Evolutionary conservation across 2,329 filamentous ascomycete genomes (phyloP), one percentile per base, ranked within the genome.

Genomic region (Talaromyces piceae): DNA sequence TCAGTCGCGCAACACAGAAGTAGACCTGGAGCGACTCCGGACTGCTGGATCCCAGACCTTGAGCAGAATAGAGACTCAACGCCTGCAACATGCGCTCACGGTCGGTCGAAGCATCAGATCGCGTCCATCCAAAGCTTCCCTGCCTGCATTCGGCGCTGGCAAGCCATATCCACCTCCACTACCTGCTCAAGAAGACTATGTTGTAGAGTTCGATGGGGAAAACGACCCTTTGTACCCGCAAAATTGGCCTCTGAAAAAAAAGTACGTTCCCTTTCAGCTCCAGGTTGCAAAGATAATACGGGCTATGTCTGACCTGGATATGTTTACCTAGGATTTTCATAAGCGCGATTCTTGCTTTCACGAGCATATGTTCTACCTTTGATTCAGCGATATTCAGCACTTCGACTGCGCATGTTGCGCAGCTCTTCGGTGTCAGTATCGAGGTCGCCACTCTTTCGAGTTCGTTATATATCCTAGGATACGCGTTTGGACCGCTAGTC

Each of bases 181-280:
- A 16, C 78, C 78, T 4, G 75, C 73, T 11, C 69, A 71, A 53
- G 78, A 82, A 59, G 77, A 81, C 53, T 83, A 82, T 61, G 78
- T 81, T 1, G 78, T 81, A 5, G 79, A 89, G 67, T 95, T 94
- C 62, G 84, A 91, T 59, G 89, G 88, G 0, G 84, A 82, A 1
- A 78, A 90, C 57, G 90, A 95, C 61, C 89, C 88, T 1, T 63
- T 91, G 54, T 88, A 95, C 68, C 85, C 88, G 1, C 87, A 91
- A 71, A 95, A 95, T 66, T 95, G 89, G 89, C 78, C 86, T 0
- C 61, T 87, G 48, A 80, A 72, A 63, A 91, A 87, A 73, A 95
- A 95, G 81, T 81, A 67, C 62, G 78, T 76, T 28, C 12, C 25
- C 22, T 22, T n/a, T 44, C 12, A 25, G 20, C 20, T 44, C 8